These are phyloP conservation scores for Puccinia novopanici DNA, from an alignment of 1,284 basidiomycete species.

Conservation along the genomic window DNA sequence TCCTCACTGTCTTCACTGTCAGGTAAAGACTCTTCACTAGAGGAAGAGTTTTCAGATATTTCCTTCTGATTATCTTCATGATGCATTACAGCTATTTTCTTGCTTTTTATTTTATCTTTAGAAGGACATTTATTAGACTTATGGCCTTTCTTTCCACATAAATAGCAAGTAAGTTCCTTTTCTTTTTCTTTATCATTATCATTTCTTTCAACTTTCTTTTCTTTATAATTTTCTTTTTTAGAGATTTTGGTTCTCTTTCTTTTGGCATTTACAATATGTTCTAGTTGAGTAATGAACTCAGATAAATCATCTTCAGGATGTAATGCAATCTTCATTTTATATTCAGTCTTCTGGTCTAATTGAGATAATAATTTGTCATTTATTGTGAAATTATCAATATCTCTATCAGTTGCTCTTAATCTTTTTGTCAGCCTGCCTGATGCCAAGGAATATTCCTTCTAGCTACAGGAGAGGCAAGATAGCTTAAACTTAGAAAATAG, in stretches of 20 bases:
- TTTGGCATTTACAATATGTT: neutral
- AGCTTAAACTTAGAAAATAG: no score
- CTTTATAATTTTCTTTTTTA: neutral
- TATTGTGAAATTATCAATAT: neutral
- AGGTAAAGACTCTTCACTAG: neutral
- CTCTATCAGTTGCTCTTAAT: neutral
- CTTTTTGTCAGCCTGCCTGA: neutral
- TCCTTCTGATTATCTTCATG: conserved; percentile 8
- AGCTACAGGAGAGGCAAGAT: no score
- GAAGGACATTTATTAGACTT: no score
- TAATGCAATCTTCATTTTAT: no score
- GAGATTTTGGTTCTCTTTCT: neutral
- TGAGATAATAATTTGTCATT: no score
- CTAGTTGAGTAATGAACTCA: neutral
- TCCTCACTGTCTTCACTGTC: neutral
- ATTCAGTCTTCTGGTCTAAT: no score
- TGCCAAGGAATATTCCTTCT: no score
- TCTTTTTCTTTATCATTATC: neutral
- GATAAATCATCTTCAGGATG: neutral
- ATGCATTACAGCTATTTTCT: neutral
- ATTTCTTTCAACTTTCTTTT: no score
- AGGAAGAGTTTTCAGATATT: no score
- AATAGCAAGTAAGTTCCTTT: no score
- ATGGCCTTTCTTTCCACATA: neutral
- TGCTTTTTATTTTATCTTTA: neutral